phyloP scores from a whole-genome alignment of 768 basidiomycete species.

The Rhodotorula graminis region DNA sequence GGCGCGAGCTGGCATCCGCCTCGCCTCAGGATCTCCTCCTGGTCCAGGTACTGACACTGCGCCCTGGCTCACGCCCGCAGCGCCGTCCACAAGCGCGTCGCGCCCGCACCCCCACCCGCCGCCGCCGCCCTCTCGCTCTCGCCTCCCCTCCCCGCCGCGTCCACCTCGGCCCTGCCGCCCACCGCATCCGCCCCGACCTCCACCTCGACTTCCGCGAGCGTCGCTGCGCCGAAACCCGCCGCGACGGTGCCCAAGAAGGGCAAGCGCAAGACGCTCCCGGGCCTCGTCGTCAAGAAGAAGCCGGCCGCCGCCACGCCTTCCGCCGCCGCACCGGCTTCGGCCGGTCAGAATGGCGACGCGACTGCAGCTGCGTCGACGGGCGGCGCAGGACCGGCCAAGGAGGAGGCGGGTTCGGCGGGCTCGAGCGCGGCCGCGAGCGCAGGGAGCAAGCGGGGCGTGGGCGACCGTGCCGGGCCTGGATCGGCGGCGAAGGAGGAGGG shows the following conservation, averaged over 20 bases:
- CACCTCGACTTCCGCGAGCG: neutral
- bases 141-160: neutral
- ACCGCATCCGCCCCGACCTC: neutral
- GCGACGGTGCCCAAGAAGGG: slow-evolving; percentile 8
- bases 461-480: too few species aligned
- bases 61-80: neutral
- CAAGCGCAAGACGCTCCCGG: slow-evolving; percentile 3
- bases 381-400: too few species aligned
- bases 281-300: neutral
- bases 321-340: too few species aligned
- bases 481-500: too few species aligned
- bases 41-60: too few species aligned
- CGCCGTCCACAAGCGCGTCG: slow-evolving; percentile 7
- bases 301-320: neutral
- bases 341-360: neutral
- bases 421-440: too few species aligned
- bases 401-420: too few species aligned
- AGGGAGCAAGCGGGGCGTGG: neutral
- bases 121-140: neutral
- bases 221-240: neutral
- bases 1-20: too few species aligned
- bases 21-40: too few species aligned
- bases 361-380: too few species aligned
- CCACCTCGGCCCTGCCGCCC: neutral
- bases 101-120: neutral